Percentiles rank a stretch among this genome's conserved stretches.
Conservation (phyloP, 805 yeast species). For the Sugiyamaella boreocaroliniensis region DNA sequence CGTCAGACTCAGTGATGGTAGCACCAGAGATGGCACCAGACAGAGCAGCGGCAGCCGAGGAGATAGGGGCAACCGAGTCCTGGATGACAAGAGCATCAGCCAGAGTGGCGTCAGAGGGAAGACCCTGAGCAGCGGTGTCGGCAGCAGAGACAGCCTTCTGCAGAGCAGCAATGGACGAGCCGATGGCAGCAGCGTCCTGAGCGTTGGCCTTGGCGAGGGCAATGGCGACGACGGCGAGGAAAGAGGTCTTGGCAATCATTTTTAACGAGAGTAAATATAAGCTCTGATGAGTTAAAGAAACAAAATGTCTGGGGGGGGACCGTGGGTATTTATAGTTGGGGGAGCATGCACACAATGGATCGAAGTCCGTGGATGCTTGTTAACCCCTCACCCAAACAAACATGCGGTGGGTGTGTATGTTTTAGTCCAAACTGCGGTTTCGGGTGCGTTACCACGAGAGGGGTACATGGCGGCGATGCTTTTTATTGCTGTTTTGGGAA, state of each 20-base stretch:
- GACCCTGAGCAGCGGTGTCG: conserved; percentile 10
- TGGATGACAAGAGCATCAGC: conserved; percentile 28
- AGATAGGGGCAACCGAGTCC: conserved; percentile 19
- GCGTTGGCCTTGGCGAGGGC: conserved; percentile 5
- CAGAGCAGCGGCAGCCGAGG: conserved; percentile 17
- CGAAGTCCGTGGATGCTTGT: conserved; percentile 3
- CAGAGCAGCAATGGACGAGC: conserved; percentile 7
- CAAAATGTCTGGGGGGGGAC: neutral
- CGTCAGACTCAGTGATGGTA: conserved; percentile 11
- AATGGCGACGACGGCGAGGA: conserved; percentile 5
- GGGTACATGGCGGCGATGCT: neutral
- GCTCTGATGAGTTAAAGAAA: conserved; percentile 2
- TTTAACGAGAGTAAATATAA: conserved; percentile 5
- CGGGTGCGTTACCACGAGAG: neutral
- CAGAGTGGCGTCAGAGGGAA: conserved; percentile 19
- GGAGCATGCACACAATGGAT: neutral
- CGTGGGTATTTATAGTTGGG: conserved; percentile 1
- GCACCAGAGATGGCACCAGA: conserved; percentile 10
- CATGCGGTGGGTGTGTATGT: neutral
- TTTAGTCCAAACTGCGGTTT: neutral
- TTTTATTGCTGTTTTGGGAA: neutral
- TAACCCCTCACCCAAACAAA: neutral
- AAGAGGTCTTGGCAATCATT: conserved; percentile 6
- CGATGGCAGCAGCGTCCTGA: conserved; percentile 9
- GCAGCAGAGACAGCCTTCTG: conserved; percentile 10